Evolutionary conservation across 2,329 filamentous ascomycete species (phyloP).

Genomic region (Gaeumannomyces tritici): DNA sequence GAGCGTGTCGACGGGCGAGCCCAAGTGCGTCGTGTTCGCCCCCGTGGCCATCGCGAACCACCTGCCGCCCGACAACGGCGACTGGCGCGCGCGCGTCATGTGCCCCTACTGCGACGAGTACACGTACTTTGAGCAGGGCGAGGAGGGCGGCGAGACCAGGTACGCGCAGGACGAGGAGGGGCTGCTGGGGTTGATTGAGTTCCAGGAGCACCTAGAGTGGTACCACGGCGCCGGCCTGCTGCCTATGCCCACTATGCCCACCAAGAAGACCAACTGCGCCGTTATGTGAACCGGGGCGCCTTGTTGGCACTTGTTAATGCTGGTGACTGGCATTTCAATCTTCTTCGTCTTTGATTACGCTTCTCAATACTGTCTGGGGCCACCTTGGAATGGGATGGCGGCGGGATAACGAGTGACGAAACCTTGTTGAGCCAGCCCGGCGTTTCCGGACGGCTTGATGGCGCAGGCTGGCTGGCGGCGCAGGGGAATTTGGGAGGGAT

Average conservation of each 20-base stretch:
- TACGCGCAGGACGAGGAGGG: slow-evolving; percentile 36
- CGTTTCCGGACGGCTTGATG: background rate
- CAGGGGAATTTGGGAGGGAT: background rate
- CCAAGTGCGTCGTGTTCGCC: slow-evolving; percentile 45
- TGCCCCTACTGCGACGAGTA: slow-evolving; percentile 50
- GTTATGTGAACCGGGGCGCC: slow-evolving; percentile 9
- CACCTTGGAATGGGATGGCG: background rate
- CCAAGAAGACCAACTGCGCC: slow-evolving; percentile 27
- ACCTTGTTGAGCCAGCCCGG: background rate
- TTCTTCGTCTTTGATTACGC: slow-evolving; percentile 1
- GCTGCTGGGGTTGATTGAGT: slow-evolving; percentile 36
- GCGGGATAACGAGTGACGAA: background rate
- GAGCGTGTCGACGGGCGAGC: slow-evolving; percentile 25
- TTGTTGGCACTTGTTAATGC: background rate
- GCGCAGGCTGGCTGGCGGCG: background rate
- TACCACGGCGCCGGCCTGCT: slow-evolving; percentile 34
- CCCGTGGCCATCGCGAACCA: slow-evolving; percentile 51
- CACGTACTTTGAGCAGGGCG: slow-evolving; percentile 36
- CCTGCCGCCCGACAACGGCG: slow-evolving; percentile 35
- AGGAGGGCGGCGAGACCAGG: slow-evolving; percentile 38
- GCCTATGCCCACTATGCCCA: slow-evolving; percentile 24
- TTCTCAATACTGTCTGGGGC: background rate
- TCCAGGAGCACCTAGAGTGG: slow-evolving; percentile 49
- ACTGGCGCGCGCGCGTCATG: slow-evolving; percentile 40
- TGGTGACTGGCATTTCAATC: background rate